Percentiles rank a stretch among this genome's conserved stretches.
These are phyloP conservation scores for Nigrospora oryzae DNA, from an alignment of 2,329 filamentous ascomycete genomes.

Conservation along the genomic window DNA sequence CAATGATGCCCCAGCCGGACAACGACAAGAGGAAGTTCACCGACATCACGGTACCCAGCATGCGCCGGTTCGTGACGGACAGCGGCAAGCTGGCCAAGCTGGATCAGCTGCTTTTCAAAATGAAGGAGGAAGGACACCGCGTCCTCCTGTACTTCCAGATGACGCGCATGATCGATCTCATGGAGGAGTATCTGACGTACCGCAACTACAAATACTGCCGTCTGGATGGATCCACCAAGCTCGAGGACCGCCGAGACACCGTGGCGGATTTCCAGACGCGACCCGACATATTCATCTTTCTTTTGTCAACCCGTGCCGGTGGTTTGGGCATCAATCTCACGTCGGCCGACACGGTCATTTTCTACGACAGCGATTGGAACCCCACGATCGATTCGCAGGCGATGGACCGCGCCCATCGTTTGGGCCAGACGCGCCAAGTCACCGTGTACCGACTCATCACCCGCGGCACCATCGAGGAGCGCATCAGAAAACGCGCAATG, in stretches of 20 bases:
- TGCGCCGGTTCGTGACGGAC: slow-evolving; percentile 96
- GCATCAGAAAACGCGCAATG: slow-evolving; percentile 90
- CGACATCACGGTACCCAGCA: slow-evolving; percentile 86
- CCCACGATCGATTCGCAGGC: slow-evolving; percentile 97
- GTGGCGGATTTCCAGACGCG: slow-evolving; percentile 94
- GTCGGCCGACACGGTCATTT: slow-evolving; percentile 94
- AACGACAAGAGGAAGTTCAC: slow-evolving; percentile 80
- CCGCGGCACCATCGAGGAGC: slow-evolving; percentile 92
- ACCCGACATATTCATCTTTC: slow-evolving; percentile 93
- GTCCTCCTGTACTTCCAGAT: slow-evolving; percentile 99
- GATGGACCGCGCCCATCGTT: slow-evolving; percentile 97
- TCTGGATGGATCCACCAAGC: slow-evolving; percentile 90
- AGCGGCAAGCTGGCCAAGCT: slow-evolving; percentile 92
- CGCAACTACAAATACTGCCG: slow-evolving; percentile 99
- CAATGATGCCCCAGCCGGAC: slow-evolving; percentile 68
- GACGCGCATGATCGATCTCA: slow-evolving; percentile 98
- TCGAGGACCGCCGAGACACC: slow-evolving; percentile 93
- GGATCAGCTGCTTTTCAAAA: slow-evolving; percentile 75
- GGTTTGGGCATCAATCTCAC: slow-evolving; percentile 97
- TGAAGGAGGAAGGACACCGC: slow-evolving; percentile 88
- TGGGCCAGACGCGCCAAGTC: slow-evolving; percentile 91
- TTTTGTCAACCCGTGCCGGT: slow-evolving; percentile 91
- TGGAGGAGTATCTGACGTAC: slow-evolving; percentile 98
- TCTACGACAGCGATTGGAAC: slow-evolving; percentile 99
- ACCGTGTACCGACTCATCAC: slow-evolving; percentile 98